A percentile compares a stretch with the other conserved stretches of the same genome.
Evolutionary conservation across 2,329 filamentous ascomycete genomes (phyloP).

Genomic region (Curvularia sp.): DNA sequence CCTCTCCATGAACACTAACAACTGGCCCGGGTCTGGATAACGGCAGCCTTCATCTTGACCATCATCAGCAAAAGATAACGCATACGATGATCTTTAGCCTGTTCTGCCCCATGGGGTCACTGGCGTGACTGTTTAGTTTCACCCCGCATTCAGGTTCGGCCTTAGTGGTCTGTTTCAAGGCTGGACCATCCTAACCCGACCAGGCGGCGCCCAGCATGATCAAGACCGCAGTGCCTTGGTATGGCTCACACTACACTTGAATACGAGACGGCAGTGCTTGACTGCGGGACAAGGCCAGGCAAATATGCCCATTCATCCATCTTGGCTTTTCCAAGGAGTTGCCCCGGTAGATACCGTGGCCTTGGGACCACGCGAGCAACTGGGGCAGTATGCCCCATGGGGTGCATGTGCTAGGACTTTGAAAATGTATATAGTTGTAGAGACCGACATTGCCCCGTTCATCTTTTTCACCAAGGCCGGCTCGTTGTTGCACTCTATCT

Average conservation of each 20-base stretch:
- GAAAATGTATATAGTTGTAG: constrained; percentile 1
- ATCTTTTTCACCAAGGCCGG: not conserved
- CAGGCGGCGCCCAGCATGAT: not conserved
- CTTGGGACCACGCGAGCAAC: not conserved
- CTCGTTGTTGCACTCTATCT: not conserved
- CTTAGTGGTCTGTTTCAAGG: constrained; percentile 4
- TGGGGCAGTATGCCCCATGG: not conserved
- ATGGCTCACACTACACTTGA: not conserved
- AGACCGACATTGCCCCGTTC: not conserved
- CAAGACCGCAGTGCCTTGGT: constrained; percentile 10
- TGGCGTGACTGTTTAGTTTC: not conserved
- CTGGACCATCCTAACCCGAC: not conserved
- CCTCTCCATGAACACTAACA: not conserved
- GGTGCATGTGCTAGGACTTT: not conserved
- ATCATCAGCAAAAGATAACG: constrained; percentile 1
- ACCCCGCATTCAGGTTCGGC: constrained; percentile 9
- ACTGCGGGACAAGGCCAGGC: constrained; percentile 15
- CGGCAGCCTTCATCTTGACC: not conserved
- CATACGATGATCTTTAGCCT: constrained; percentile 12
- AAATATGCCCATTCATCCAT: constrained; percentile 17
- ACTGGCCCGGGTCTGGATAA: not conserved
- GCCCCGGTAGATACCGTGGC: not conserved
- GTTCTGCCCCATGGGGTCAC: constrained; percentile 13
- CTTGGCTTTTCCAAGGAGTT: constrained; percentile 14
- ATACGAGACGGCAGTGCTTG: constrained; percentile 8